Evolutionary conservation across 345 rosid species (phyloP).

Genomic region (Isatis tinctoria): DNA sequence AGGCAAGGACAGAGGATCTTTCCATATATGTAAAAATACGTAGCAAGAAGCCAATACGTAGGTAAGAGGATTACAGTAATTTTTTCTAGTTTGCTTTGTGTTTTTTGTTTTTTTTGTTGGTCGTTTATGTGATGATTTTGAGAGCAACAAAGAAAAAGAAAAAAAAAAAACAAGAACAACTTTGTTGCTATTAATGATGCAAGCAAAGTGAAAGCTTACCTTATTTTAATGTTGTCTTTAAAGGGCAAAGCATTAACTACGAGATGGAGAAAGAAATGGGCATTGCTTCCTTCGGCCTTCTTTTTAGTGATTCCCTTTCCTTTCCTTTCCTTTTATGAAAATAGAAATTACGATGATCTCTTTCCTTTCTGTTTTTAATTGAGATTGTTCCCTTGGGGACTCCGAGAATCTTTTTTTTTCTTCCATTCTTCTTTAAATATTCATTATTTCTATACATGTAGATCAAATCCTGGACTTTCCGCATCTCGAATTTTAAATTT

Average conservation of each 20-base stretch:
- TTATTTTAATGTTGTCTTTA: slow-evolving; percentile 19
- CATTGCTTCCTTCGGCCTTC: not conserved
- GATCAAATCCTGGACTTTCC: slow-evolving; percentile 1
- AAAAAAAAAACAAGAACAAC: not conserved
- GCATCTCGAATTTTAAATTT: not conserved
- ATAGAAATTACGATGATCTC: slow-evolving; percentile 26
- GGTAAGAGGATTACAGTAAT: slow-evolving; percentile 11
- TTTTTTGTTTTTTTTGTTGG: not conserved
- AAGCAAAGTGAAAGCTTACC: slow-evolving; percentile 32
- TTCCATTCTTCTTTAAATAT: not conserved
- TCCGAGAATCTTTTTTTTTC: slow-evolving; percentile 19
- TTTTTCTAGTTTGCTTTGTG: not conserved
- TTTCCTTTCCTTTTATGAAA: not conserved
- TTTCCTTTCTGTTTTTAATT: not conserved
- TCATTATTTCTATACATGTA: not conserved
- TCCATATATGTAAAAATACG: slow-evolving; percentile 27
- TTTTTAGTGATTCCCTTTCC: not conserved
- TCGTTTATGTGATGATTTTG: no score
- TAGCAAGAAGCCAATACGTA: slow-evolving; percentile 17
- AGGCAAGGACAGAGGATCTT: slow-evolving; percentile 33
- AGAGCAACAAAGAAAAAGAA: no score
- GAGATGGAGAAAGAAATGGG: not conserved
- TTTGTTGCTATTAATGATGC: slow-evolving; percentile 27
- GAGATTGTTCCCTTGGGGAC: slow-evolving; percentile 25
- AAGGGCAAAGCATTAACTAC: slow-evolving; percentile 6